Evolutionary conservation across 2,329 filamentous ascomycete species (phyloP), one percentile per base, ranked within the genome.

Genomic region (Aspergillus sp.): DNA sequence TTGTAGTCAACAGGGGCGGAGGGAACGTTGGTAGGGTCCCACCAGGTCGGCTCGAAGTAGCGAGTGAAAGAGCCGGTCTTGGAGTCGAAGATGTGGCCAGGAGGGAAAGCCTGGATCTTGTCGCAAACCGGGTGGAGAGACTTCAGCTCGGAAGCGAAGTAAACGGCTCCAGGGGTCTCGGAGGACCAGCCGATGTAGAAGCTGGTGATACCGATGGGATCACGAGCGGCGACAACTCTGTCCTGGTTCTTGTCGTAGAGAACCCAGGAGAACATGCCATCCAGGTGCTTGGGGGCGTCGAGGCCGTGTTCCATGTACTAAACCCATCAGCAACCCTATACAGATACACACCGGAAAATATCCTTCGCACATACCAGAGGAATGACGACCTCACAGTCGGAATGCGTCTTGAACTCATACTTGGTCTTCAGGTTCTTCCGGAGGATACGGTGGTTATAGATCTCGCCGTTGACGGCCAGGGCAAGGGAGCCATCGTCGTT

Each of bases 181-280:
- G 91, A 96, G 48, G 90, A 91, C 83, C 91, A 91, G 71, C 95
- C 95, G 79, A 97, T 91, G 83, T 99, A 99, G 78, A 99, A 92
- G 65, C 92, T 97, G 67, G 93, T 98, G 78, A 99, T 89, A 70
- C 95, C 95, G 72, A 99, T 97, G 38, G 95, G 95, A 78, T 99
- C 95, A 75, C 95, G 89, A 58, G 95, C 95, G 60, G 95, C 95
- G 73, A 99, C 88, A 64, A 92, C 91, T 68, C 95, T 90, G 83
- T 99, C 91, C 78, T 92, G 88, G 69, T 87, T 89, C 86, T 96
- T 97, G 83, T 99, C 95, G 80, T 97, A 97, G 56, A 99, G 86
- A 59, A 99, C 93, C 82, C 96, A 99, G 15, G 94, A 97, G 86
- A 99, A 99, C 95, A 99, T 99, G 82, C 95, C 95, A 77, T 99